Base-by-base conservation (phyloP, 148 eudicot genomes). In the Rheum nobile region DNA sequence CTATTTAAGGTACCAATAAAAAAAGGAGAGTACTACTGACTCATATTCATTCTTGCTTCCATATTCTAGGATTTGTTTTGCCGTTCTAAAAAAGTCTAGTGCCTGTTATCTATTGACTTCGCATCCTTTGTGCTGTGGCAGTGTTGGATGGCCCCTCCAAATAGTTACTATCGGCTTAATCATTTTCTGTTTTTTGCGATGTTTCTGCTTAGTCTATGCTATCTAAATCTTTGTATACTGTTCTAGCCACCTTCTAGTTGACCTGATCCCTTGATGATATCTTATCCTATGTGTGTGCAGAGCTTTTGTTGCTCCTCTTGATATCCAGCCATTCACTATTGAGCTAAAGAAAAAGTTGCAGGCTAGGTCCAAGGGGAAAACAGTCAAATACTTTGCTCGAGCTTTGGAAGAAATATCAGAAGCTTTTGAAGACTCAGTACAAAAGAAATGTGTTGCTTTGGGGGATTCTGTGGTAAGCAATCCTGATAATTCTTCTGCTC, bases 391-490 rank as follows among this genome's bases (percentile, higher is more conserved):
- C 72, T 94, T 95, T 73, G 81, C 90, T 61, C 85, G 78, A 79
- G 98, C 98, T 71, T 96, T 95, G 71, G 86, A 85, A 79, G 91
- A 95, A 86, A 95, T 95, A 57, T 89, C 91, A 82, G 88, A 82
- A 78, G 97, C 83, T 75, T 91, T 91, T 82, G 96, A 90, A 78
- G 81, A 74, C 74, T 75, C 84, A 43, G 81, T 78, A 69, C 78
- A 74, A 21, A 86, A 73, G 72, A 77, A 70, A 52, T 72, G 81
- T 59, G 79, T 76, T 75, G 74, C 79, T 75, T 39, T 75, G 29
- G 71, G 82, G 73, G 86, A 84, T 72, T 79, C 41, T 65, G 57
- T 67, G 82, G 74, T 82, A 44, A 57, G 71, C 78, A 41, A 29
- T 73, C 82, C 78, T 71, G 73, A 68, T 75, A 86, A 77, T 72